These are phyloP conservation scores for Tuctoria greenei DNA, from an alignment of 176 grass and related monocot species.

Conservation along the genomic window DNA sequence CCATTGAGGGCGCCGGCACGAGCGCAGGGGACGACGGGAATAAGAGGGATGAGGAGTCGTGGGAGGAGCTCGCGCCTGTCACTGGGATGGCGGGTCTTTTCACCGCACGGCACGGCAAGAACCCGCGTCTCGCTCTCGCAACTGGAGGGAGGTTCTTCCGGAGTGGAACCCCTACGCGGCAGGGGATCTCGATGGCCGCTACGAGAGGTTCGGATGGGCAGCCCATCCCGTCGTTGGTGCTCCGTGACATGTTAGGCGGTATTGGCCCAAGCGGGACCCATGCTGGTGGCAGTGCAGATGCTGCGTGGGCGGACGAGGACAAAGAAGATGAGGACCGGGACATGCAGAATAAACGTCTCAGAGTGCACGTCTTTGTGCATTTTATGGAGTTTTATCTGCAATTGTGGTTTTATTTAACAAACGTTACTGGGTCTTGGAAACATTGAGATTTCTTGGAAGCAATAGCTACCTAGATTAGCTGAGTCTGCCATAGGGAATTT, in stretches of 20 bases:
- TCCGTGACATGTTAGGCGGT: slow-evolving; percentile 20
- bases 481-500: background rate
- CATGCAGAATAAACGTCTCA: slow-evolving; percentile 76
- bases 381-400: slow-evolving; percentile 1
- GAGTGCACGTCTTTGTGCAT: slow-evolving; percentile 50
- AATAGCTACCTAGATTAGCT: background rate
- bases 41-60: slow-evolving; percentile 31
- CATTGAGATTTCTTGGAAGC: background rate
- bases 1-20: slow-evolving; percentile 41
- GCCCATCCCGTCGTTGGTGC: background rate
- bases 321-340: slow-evolving; percentile 47
- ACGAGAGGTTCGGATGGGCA: background rate
- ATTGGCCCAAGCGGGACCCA: background rate
- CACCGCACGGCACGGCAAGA: too few relatives aligned
- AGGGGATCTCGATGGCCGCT: slow-evolving; percentile 34
- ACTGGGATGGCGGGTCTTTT: slow-evolving; percentile 44
- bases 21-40: slow-evolving; percentile 32
- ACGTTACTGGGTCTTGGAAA: background rate
- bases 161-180: slow-evolving; percentile 38
- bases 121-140: background rate
- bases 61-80: slow-evolving; percentile 54
- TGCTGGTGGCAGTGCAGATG: background rate
- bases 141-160: slow-evolving; percentile 23
- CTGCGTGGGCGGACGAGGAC: slow-evolving; percentile 8
- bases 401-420: slow-evolving; percentile 25